Evolutionary conservation across 2,329 filamentous ascomycete genomes (phyloP), one percentile per base, ranked within the genome.

Genomic region (Thelonectria olida): DNA sequence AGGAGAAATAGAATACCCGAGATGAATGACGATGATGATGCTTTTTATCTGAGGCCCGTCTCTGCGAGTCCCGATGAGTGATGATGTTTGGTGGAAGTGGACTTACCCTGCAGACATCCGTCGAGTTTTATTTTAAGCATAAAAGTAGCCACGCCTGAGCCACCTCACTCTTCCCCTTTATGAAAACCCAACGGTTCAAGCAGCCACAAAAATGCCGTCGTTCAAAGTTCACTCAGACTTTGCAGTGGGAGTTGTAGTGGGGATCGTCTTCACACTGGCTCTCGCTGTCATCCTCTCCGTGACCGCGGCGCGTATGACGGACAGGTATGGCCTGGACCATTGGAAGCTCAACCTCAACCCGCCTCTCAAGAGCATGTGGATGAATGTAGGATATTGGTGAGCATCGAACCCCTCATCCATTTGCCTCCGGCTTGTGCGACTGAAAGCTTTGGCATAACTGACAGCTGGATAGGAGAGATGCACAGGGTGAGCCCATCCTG

Each of bases 301-400:
- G 2, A 45, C 61, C 0, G 50, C 69, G 13, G 54, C 77, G 34
- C 71, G 70, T 5, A 70, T 55, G 48, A 71, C 67, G 45, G 74
- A 76, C 50, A 61, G 74, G 12, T 87, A 87, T 64, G 80, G 81
- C 1, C 74, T 87, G 7, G 82, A 84, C 17, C 85, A 88, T 76
- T 86, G 84, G 63, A 80, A 84, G 62, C 79, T 88, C 49, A 86
- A 88, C 66, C 63, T 85, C 20, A 73, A 78, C 17, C 69, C 83
- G 1, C 80, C 81, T 1, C 75, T 80, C 2, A 67, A 72, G 5
- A 79, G 78, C n/a, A 85, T 87, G 84, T 88, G 86, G 85, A 88
- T 88, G 84, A 88, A 88, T 58, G 81, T 88, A 75, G 86, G 85
- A 0, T 88, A 84, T 61, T 88, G 85, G 86, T 82, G 80, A 70